phyloP scores from a whole-genome alignment of 352 stramenopile species.

The Globisporangium irregulare region DNA sequence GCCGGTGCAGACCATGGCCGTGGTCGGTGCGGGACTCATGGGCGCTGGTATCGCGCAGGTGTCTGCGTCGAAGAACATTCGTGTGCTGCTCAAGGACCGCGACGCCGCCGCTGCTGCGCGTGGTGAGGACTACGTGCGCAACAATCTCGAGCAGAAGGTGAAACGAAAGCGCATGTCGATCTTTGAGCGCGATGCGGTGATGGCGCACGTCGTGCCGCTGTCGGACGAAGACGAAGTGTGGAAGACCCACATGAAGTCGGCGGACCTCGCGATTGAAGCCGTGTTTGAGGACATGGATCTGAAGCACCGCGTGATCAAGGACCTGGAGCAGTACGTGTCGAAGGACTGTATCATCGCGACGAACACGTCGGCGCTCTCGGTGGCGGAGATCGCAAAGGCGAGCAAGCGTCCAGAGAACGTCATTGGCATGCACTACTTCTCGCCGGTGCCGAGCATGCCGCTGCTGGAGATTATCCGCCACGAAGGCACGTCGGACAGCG shows the following conservation, averaged over 20 bases:
- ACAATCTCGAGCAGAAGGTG: constrained; percentile 95
- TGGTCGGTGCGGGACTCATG: constrained; percentile 98
- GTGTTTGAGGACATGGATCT: constrained; percentile 97
- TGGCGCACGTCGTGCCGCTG: constrained; percentile 90
- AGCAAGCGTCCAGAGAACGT: constrained; percentile 88
- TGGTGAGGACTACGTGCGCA: constrained; percentile 92
- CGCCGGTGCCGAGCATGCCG: constrained; percentile 96
- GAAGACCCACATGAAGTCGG: constrained; percentile 91
- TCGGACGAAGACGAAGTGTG: constrained; percentile 91
- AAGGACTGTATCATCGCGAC: constrained; percentile 96
- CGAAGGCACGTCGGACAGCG: constrained; percentile 85
- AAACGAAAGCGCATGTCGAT: constrained; percentile 93
- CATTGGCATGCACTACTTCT: constrained; percentile 99
- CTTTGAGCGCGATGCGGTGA: constrained; percentile 88
- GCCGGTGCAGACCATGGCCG: constrained; percentile 91
- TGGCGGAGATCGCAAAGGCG: constrained; percentile 91
- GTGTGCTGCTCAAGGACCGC: constrained; percentile 96
- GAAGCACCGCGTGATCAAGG: constrained; percentile 95
- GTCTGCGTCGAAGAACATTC: constrained; percentile 92
- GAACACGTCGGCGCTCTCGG: constrained; percentile 97
- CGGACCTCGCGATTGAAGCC: constrained; percentile 97
- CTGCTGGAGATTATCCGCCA: constrained; percentile 99
- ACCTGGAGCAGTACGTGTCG: constrained; percentile 91
- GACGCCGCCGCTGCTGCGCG: constrained; percentile 81
- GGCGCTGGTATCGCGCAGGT: constrained; percentile 97